Evolutionary conservation across 495 filamentous ascomycete species (phyloP).

Genomic region (Penicillium salamii): DNA sequence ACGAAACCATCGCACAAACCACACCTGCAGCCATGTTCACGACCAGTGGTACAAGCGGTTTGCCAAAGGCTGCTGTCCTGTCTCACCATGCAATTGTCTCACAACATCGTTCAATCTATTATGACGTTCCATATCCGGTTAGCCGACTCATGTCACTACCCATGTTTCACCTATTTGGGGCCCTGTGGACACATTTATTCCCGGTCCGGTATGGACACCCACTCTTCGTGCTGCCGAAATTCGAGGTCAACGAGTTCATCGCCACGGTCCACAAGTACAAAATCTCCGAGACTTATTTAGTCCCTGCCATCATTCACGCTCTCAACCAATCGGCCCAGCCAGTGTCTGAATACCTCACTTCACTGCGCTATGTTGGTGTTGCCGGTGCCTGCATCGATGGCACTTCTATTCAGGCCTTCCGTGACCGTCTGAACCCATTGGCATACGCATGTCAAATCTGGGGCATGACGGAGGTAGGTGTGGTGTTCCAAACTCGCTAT

Average conservation of each 20-base stretch:
- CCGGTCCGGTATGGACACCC: slow-evolving; percentile 54
- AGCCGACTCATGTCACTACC: slow-evolving; percentile 57
- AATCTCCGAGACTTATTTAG: slow-evolving; percentile 60
- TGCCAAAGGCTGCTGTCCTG: slow-evolving; percentile 56
- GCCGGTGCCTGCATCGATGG: slow-evolving; percentile 50
- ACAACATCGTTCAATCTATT: slow-evolving; percentile 49
- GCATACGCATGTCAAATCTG: slow-evolving; percentile 36
- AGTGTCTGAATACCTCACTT: slow-evolving; percentile 43
- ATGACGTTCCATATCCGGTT: slow-evolving; percentile 46
- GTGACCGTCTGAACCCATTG: slow-evolving; percentile 36
- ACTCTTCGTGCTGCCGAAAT: slow-evolving; percentile 59
- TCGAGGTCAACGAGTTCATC: slow-evolving; percentile 55
- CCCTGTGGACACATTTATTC: slow-evolving; percentile 50
- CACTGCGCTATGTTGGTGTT: slow-evolving; percentile 46
- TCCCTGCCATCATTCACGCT: slow-evolving; percentile 58
- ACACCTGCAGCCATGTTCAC: slow-evolving; percentile 53
- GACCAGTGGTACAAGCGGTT: slow-evolving; percentile 57
- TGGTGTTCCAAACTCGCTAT: slow-evolving; percentile 52
- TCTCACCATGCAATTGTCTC: slow-evolving; percentile 53
- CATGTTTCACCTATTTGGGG: slow-evolving; percentile 63
- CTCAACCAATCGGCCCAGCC: slow-evolving; percentile 45
- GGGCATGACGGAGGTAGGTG: slow-evolving; percentile 50
- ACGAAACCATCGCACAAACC: slow-evolving; percentile 40
- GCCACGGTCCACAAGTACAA: slow-evolving; percentile 51
- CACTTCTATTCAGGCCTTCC: slow-evolving; percentile 36